Percentiles rank a stretch among this genome's conserved stretches.
These are phyloP conservation scores for Anthracocystis setariae DNA, from an alignment of 1,284 basidiomycete species.

Conservation along the genomic window DNA sequence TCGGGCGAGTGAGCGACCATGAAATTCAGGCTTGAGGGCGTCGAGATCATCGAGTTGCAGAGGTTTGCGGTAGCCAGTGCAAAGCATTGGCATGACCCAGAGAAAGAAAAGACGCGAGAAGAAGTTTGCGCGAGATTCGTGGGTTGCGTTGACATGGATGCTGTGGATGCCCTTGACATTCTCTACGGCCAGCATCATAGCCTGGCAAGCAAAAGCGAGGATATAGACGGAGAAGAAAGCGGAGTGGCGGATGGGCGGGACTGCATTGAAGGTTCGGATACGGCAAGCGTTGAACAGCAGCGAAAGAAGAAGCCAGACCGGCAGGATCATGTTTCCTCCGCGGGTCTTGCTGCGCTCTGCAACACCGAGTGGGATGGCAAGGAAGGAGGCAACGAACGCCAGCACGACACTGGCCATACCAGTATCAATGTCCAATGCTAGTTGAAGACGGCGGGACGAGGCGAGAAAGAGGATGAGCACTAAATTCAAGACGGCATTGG, in stretches of 20 bases:
- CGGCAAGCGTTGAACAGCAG: constrained; percentile 47
- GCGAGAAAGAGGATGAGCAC: constrained; percentile 25
- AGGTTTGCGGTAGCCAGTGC: constrained; percentile 35
- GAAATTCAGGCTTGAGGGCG: constrained; percentile 35
- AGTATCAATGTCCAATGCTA: constrained; percentile 14
- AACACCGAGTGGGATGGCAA: constrained; percentile 30
- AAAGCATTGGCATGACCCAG: constrained; percentile 53
- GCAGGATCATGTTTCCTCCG: constrained; percentile 39
- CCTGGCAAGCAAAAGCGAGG: constrained; percentile 31
- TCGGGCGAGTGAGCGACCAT: constrained; percentile 26
- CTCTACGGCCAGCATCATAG: constrained; percentile 45
- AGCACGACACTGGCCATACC: constrained; percentile 32
- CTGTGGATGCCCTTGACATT: constrained; percentile 36
- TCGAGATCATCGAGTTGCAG: constrained; percentile 48
- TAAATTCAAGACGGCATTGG: constrained; percentile 32
- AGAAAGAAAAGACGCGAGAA: constrained; percentile 49
- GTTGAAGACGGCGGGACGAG: constrained; percentile 8
- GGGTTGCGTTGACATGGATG: constrained; percentile 27
- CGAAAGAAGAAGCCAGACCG: constrained; percentile 46
- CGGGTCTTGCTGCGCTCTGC: constrained; percentile 45
- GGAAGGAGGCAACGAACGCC: constrained; percentile 27
- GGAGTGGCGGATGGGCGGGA: constrained; percentile 24
- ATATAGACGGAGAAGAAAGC: constrained; percentile 46
- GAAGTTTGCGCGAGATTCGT: constrained; percentile 50
- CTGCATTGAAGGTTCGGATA: constrained; percentile 43